phyloP scores from a whole-genome alignment of 2,329 filamentous ascomycete genomes.

The Diaporthe longicolla region DNA sequence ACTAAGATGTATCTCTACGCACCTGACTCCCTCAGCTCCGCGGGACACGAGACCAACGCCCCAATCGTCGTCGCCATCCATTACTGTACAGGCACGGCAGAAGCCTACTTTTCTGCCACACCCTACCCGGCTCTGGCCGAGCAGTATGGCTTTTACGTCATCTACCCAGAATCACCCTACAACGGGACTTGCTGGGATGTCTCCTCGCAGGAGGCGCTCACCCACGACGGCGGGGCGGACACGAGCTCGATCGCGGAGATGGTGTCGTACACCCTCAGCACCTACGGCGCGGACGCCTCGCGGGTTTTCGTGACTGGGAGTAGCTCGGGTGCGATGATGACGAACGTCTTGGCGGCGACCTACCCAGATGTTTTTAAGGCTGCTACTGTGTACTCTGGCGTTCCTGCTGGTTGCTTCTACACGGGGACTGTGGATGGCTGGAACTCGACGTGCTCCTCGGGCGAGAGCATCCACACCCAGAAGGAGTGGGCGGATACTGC shows the following conservation, averaged over 20 bases:
- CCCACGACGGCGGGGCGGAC: slow-evolving; percentile 66
- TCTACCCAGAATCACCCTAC: slow-evolving; percentile 60
- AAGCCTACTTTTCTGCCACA: slow-evolving; percentile 64
- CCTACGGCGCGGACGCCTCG: slow-evolving; percentile 62
- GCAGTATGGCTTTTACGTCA: slow-evolving; percentile 67
- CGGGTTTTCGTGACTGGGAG: slow-evolving; percentile 65
- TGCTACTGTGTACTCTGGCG: slow-evolving; percentile 65
- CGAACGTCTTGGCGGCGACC: slow-evolving; percentile 65
- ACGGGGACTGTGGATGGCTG: slow-evolving; percentile 58
- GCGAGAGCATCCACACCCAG: slow-evolving; percentile 59
- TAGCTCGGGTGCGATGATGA: slow-evolving; percentile 69
- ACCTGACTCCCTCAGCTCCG: slow-evolving; percentile 55
- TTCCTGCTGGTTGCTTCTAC: slow-evolving; percentile 69
- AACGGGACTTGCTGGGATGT: slow-evolving; percentile 71
- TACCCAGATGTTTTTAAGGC: slow-evolving; percentile 70
- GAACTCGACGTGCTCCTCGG: slow-evolving; percentile 69
- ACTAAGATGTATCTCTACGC: slow-evolving; percentile 52
- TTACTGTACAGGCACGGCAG: slow-evolving; percentile 43
- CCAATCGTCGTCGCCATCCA: slow-evolving; percentile 69
- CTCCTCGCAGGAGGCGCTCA: slow-evolving; percentile 63
- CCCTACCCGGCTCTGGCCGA: slow-evolving; percentile 69
- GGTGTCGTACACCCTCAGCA: slow-evolving; percentile 63
- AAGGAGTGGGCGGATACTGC: slow-evolving; percentile 58
- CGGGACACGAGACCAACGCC: slow-evolving; percentile 49
- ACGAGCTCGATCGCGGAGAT: slow-evolving; percentile 67